Evolutionary conservation across 2,329 filamentous ascomycete species (phyloP).

Genomic region (Exophiala spinifera): DNA sequence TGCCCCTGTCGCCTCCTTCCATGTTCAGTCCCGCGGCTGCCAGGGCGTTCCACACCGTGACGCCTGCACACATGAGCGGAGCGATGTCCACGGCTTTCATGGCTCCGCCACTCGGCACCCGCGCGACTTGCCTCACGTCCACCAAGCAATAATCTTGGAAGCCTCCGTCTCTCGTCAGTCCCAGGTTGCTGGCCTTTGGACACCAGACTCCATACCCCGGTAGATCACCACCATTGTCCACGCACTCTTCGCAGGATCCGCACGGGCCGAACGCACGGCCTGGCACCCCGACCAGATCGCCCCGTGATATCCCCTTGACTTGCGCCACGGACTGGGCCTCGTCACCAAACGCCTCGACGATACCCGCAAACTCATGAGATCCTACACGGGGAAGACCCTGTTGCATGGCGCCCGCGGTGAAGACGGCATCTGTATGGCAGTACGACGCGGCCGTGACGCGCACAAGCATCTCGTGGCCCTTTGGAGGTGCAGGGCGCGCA

Average conservation of each 20-base stretch:
- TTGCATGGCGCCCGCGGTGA: slow-evolving; percentile 37
- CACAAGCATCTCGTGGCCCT: slow-evolving; percentile 42
- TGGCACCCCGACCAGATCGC: slow-evolving; percentile 19
- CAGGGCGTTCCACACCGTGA: slow-evolving; percentile 43
- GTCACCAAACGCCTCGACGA: slow-evolving; percentile 34
- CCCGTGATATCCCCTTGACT: slow-evolving; percentile 10
- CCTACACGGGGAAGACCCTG: slow-evolving; percentile 42
- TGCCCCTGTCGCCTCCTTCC: slow-evolving; percentile 23
- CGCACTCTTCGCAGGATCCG: slow-evolving; percentile 22
- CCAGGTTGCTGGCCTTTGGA: slow-evolving; percentile 16
- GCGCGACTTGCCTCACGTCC: slow-evolving; percentile 28
- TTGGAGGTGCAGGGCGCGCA: slow-evolving; percentile 39
- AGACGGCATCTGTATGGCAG: slow-evolving; percentile 44
- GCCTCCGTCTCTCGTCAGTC: slow-evolving; percentile 25
- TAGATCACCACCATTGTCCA: slow-evolving; percentile 20
- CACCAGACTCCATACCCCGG: slow-evolving; percentile 25
- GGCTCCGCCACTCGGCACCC: slow-evolving; percentile 29
- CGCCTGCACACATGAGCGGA: slow-evolving; percentile 44
- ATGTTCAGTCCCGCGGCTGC: slow-evolving; percentile 31
- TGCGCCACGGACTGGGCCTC: slow-evolving; percentile 11
- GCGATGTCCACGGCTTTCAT: slow-evolving; percentile 40
- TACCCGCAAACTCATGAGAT: slow-evolving; percentile 47
- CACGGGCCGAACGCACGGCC: slow-evolving; percentile 18
- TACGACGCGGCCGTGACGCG: slow-evolving; percentile 48
- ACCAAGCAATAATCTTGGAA: slow-evolving; percentile 30